phyloP scores from a whole-genome alignment of 129 eudicot species.

The Scalesia atractyloides region DNA sequence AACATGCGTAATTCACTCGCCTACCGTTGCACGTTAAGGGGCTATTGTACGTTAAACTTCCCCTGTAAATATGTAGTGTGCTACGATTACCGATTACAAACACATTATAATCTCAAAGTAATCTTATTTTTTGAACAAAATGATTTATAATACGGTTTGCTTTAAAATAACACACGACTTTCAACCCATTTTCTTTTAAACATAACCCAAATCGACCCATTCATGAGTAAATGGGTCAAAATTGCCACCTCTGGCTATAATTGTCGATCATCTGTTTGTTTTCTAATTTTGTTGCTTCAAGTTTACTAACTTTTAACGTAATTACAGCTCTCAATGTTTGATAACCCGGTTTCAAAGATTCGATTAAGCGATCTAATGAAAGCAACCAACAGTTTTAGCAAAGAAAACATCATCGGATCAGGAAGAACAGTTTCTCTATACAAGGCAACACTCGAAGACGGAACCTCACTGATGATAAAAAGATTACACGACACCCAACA shows the following conservation, averaged over 20 bases:
- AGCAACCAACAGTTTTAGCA: conserved; percentile 86
- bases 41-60: no score
- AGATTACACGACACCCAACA: conserved; percentile 82
- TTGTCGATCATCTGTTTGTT: neutral
- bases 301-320: neutral
- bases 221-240: conserved; percentile 1
- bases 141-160: neutral
- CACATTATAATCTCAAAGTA: neutral
- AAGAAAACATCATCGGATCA: conserved; percentile 65
- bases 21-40: no score
- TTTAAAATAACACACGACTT: neutral
- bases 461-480: conserved; percentile 69
- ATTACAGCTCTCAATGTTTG: conserved; percentile 84
- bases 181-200: neutral
- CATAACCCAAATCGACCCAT: neutral
- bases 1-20: no score
- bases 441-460: conserved; percentile 78
- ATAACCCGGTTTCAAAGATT: conserved; percentile 78
- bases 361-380: conserved; percentile 88
- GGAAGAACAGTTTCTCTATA: conserved; percentile 82
- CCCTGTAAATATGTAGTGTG: neutral
- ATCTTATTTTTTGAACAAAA: neutral
- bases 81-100: neutral
- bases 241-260: neutral
- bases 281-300: neutral